Evolutionary conservation across 2,329 filamentous ascomycete species (phyloP), one percentile per base, ranked within the genome.

Genomic region (Clonostachys sp.): DNA sequence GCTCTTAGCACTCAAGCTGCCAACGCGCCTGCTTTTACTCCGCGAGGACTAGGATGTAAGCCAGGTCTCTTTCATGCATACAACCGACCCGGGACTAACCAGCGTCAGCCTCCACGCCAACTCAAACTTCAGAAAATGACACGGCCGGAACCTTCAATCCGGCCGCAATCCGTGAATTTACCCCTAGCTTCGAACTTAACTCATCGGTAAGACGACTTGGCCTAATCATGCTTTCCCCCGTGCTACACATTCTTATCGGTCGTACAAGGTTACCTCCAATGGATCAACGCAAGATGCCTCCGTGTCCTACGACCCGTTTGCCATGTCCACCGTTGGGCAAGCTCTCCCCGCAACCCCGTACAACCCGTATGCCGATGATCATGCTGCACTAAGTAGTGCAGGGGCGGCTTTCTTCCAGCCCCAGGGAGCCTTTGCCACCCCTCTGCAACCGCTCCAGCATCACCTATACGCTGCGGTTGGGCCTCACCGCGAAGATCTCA

Each of bases 401-500:
- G 78, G 78, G 6, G 73, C 81, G 14, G 74, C 81, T 3, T 95
- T 85, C 63, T 95, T 87, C 60, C 78, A 79, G 44, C 63, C 74
- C n/a, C 77, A 78, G 41, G 67, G 67, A 44, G 68, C 71, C 12
- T 85, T 77, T 58, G 63, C 71, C 12, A 64, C 74, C 12, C 72
- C 75, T 14, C 63, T 75, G 17, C 84, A 87, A 54, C 87, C 87
- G 18, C 79, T 91, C 6, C 88, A 92, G 72, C 95, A 96, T 63
- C 94, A 99, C 64, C 78, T 96, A 12, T 99, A 99, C 65, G 89
- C 90, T 34, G 91, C 91, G 1, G 80, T 91, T 48, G 90, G 89
- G 6, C 84, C 89, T n/a, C 81, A 91, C 61, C 81, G 84, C 50
- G 87, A 92, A 52, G 90, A 90, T 53, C 75, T 96, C 33, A 75